phyloP scores from a whole-genome alignment of 2,329 filamentous ascomycete genomes.

The Colletotrichum sublineola region DNA sequence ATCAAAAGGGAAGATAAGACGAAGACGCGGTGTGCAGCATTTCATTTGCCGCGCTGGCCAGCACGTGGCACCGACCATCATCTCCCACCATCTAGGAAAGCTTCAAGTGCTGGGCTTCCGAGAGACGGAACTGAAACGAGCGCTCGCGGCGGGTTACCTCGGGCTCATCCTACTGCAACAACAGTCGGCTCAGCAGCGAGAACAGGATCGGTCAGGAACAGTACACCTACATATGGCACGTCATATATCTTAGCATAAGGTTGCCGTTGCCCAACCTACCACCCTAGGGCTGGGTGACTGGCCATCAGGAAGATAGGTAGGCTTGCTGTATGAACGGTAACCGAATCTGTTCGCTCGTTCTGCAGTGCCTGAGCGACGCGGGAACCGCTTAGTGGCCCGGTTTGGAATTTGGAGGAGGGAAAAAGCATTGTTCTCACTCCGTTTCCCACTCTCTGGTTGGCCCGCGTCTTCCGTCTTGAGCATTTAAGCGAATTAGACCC shows the following conservation, averaged over 20 bases:
- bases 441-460: conserved; percentile 34
- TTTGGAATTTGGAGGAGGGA: conserved; percentile 4
- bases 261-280: conserved; percentile 34
- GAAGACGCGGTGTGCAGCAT: conserved; percentile 38
- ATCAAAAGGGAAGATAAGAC: conserved; percentile 11
- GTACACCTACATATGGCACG: conserved; percentile 5
- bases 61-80: conserved; percentile 16
- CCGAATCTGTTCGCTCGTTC: conserved; percentile 1
- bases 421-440: conserved; percentile 34
- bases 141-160: conserved; percentile 28
- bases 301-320: neutral
- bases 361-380: conserved; percentile 24
- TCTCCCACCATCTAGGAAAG: conserved; percentile 15
- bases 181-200: conserved; percentile 22
- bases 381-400: conserved; percentile 16
- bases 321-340: neutral
- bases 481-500: conserved; percentile 29
- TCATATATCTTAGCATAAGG: neutral
- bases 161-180: conserved; percentile 33
- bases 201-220: conserved; percentile 18
- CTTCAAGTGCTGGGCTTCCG: neutral
- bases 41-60: conserved; percentile 32
- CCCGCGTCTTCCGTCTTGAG: conserved; percentile 21
- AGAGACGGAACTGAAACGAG: conserved; percentile 32
- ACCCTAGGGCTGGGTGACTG: neutral